A percentile compares a stretch with the other conserved stretches of the same genome.
Evolutionary conservation across 169 alveolate species (phyloP).

Genomic region (Ichthyophthirius multifiliis): DNA sequence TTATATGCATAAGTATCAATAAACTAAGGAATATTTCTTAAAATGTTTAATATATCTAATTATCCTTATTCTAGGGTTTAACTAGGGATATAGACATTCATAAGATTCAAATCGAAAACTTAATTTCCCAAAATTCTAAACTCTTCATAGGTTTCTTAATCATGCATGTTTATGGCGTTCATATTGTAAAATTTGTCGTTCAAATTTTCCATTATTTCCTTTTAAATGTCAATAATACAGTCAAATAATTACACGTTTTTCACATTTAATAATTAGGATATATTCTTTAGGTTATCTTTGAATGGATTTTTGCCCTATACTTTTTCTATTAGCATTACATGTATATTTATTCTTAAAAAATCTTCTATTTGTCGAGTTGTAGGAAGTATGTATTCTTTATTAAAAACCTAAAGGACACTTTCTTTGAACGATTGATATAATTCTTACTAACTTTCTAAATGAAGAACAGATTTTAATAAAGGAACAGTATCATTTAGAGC

Average conservation of each 20-base stretch:
- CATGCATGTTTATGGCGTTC: conserved; percentile 80
- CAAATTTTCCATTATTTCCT: conserved; percentile 68
- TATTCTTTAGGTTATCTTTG: conserved; percentile 53
- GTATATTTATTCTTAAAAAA: conserved; percentile 82
- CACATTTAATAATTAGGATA: conserved; percentile 55
- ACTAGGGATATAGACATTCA: conserved; percentile 76
- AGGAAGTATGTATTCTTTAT: conserved; percentile 26
- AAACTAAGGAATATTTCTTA: conserved; percentile 64
- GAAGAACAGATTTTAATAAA: conserved; percentile 13
- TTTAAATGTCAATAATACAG: conserved; percentile 66
- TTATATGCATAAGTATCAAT: conserved; percentile 75
- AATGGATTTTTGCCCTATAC: conserved; percentile 70
- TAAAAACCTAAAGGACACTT: not conserved
- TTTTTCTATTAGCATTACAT: conserved; percentile 70
- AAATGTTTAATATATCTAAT: conserved; percentile 73
- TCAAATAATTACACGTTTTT: conserved; percentile 73
- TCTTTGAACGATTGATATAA: conserved; percentile 34
- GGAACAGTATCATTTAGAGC: conserved; percentile 7
- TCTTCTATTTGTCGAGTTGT: conserved; percentile 76
- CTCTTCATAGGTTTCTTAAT: conserved; percentile 84
- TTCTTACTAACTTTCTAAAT: conserved; percentile 15
- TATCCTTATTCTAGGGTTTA: conserved; percentile 77
- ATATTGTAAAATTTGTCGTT: conserved; percentile 82
- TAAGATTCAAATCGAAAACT: conserved; percentile 66
- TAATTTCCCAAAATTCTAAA: conserved; percentile 79